Evolutionary conservation across 1,284 basidiomycete species (phyloP).

Genomic region (Cryptococcus wingfieldii): DNA sequence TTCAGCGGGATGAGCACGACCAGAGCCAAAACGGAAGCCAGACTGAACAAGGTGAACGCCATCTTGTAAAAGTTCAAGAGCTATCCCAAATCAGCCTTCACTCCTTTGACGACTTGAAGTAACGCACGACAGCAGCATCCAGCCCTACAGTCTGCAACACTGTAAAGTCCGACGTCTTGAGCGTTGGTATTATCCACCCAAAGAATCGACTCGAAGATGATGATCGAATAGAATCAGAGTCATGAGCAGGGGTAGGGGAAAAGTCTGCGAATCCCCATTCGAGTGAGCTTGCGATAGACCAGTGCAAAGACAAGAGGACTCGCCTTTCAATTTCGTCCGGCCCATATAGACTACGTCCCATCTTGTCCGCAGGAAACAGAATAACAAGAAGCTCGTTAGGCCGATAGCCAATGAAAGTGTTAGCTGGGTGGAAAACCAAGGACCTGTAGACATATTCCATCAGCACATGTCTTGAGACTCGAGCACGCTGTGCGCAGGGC

Average conservation of each 20-base stretch:
- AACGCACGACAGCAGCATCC: slow-evolving; percentile 82
- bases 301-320: slow-evolving; percentile 16
- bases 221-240: slow-evolving; percentile 24
- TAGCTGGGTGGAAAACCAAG: slow-evolving; percentile 75
- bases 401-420: slow-evolving; percentile 74
- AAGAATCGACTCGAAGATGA: slow-evolving; percentile 57
- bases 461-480: not conserved
- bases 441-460: slow-evolving; percentile 17
- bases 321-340: slow-evolving; percentile 88
- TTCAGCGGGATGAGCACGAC: slow-evolving; percentile 84
- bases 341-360: slow-evolving; percentile 90
- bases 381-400: slow-evolving; percentile 71
- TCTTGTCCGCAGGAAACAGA: slow-evolving; percentile 78
- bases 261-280: slow-evolving; percentile 28
- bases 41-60: slow-evolving; percentile 81
- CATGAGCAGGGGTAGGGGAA: slow-evolving; percentile 35
- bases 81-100: slow-evolving; percentile 48
- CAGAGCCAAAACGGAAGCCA: slow-evolving; percentile 73
- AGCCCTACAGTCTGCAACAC: slow-evolving; percentile 95
- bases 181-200: slow-evolving; percentile 91
- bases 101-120: slow-evolving; percentile 2
- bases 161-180: slow-evolving; percentile 83
- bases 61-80: slow-evolving; percentile 93
- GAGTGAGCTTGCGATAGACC: not conserved
- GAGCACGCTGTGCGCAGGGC: not conserved